Evolutionary conservation across 805 yeast genomes (phyloP), one percentile per base, ranked within the genome.

Genomic region (Danielozyma ontarioensis): DNA sequence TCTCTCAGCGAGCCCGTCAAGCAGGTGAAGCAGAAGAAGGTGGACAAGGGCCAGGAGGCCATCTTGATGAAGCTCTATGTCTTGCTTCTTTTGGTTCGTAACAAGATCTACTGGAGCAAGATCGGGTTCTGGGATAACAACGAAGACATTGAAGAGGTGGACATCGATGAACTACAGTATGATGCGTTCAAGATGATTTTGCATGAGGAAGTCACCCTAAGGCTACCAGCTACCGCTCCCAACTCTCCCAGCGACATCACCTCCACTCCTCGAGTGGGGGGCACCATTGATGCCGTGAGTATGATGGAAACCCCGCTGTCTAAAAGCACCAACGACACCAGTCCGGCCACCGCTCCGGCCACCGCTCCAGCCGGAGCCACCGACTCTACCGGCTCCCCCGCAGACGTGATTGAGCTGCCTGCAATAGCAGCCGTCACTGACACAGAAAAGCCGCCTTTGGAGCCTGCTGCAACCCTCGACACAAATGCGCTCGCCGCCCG

Each of bases 71-170:
- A 66, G 40, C 46, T 65, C n/a, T 89, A 95, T 83, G 34, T 60
- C 28, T 53, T 62, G 44, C 42, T 67, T 25, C 45, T 54, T 7
- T 72, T 78, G 46, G 65, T 86, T 14, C 73, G 95, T 34, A 74
- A 76, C 27, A 80, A 82, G 50, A 66, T 89, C 42, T 85, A 82
- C 59, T 90, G 95, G 90, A 69, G 94, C 6, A 78, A 86, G 42
- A 56, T 81, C 15, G 97, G 97, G 4, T 70, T 79, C 19, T 83
- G 90, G 89, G 84, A 80, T 37, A 53, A 68, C 25, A 63, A 58
- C 4, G 64, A 59, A 26, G 65, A 60, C 37, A 42, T 60, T 10
- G 50, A 53, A 12, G 32, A 13, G 35, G 19, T 34, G 13, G 34
- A 31, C 13, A 17, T 44, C 28, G 46, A 42, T 26, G 46, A 39